These are phyloP conservation scores for Kwoniella sp. DNA, from an alignment of 768 basidiomycete species.

Conservation along the genomic window DNA sequence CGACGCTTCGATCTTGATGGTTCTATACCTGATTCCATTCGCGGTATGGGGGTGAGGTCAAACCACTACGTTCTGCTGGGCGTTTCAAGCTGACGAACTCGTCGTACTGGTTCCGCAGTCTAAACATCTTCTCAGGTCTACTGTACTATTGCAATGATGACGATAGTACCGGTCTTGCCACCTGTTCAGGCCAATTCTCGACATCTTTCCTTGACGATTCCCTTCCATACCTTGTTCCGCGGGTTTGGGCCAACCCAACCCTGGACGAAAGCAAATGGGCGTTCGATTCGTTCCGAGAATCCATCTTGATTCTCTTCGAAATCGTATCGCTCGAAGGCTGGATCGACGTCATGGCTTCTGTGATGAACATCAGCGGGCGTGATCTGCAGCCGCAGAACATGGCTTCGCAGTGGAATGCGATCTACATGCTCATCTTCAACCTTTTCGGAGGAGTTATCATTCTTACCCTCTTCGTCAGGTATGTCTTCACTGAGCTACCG, in stretches of 20 bases:
- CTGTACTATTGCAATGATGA: slow-evolving; percentile 83
- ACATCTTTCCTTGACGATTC: slow-evolving; percentile 64
- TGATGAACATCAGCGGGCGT: slow-evolving; percentile 72
- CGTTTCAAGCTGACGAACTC: slow-evolving; percentile 7
- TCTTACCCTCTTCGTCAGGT: slow-evolving; percentile 88
- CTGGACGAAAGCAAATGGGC: slow-evolving; percentile 70
- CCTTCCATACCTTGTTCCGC: slow-evolving; percentile 68
- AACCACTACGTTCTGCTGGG: neutral
- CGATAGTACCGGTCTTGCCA: slow-evolving; percentile 61
- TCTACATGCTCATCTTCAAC: slow-evolving; percentile 91
- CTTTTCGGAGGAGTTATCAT: slow-evolving; percentile 87
- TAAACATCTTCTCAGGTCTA: slow-evolving; percentile 84
- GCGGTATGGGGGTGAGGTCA: slow-evolving; percentile 56
- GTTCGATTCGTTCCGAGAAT: slow-evolving; percentile 82
- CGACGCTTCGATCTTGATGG: slow-evolving; percentile 84
- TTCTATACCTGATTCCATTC: slow-evolving; percentile 63
- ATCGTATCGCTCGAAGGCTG: slow-evolving; percentile 95
- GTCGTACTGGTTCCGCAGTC: slow-evolving; percentile 55
- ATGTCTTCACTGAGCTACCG: slow-evolving; percentile 34
- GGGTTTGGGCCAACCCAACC: slow-evolving; percentile 83
- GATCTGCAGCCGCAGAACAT: slow-evolving; percentile 73
- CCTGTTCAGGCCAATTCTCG: slow-evolving; percentile 75
- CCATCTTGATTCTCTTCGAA: slow-evolving; percentile 90
- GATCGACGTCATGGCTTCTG: slow-evolving; percentile 86
- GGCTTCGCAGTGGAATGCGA: slow-evolving; percentile 75